phyloP scores from a whole-genome alignment of 805 yeast genomes.

The Priceomyces melissophilus region DNA sequence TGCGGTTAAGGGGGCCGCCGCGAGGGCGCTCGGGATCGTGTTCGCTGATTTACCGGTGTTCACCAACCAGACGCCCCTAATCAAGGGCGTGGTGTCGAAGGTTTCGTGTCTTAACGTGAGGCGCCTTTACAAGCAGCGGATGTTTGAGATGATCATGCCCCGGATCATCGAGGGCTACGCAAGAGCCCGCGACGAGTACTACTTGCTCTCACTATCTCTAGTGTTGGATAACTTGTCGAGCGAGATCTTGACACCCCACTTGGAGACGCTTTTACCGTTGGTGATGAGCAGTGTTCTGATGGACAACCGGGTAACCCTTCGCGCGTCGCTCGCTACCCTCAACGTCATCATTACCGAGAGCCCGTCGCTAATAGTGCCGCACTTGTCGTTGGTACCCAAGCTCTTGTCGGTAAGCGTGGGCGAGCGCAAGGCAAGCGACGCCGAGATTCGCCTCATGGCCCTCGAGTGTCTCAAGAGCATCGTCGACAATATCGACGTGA shows the following conservation, averaged over 20 bases:
- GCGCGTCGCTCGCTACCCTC: conserved; percentile 61
- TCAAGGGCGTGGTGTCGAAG: conserved; percentile 35
- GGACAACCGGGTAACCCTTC: conserved; percentile 45
- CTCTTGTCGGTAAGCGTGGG: conserved; percentile 31
- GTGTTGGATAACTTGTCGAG: conserved; percentile 64
- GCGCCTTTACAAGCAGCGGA: conserved; percentile 74
- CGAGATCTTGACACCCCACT: conserved; percentile 60
- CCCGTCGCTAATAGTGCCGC: conserved; percentile 48
- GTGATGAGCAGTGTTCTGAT: conserved; percentile 60
- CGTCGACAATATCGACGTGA: conserved; percentile 37
- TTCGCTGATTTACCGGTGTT: conserved; percentile 66
- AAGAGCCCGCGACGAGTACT: conserved; percentile 41
- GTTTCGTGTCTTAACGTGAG: conserved; percentile 57
- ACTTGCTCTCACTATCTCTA: conserved; percentile 63
- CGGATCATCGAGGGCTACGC: conserved; percentile 49
- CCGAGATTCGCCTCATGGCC: conserved; percentile 53
- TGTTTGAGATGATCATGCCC: conserved; percentile 62
- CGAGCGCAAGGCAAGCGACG: conserved; percentile 29
- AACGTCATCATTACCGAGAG: conserved; percentile 52
- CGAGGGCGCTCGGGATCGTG: conserved; percentile 60
- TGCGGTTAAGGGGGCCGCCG: conserved; percentile 23
- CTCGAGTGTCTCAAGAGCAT: conserved; percentile 51
- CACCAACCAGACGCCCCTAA: conserved; percentile 35
- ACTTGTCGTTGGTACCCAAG: conserved; percentile 56
- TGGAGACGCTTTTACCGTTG: conserved; percentile 65